A percentile compares a stretch with the other conserved stretches of the same genome.
Conservation (phyloP, 352 stramenopile genomes). For the Discostella stelligera region DNA sequence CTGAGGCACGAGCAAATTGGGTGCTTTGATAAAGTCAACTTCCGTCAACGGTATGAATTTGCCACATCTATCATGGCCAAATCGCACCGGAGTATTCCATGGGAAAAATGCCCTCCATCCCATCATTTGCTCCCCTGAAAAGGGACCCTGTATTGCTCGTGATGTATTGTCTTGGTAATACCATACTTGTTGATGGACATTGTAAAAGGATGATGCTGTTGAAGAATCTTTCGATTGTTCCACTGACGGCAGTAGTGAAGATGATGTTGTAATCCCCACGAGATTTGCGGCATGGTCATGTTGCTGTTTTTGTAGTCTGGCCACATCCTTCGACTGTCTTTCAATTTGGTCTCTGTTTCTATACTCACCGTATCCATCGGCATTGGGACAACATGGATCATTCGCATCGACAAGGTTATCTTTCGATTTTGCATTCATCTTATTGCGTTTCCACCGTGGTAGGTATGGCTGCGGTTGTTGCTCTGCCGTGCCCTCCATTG, state of each 20-base stretch:
- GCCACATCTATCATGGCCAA: constrained; percentile 23
- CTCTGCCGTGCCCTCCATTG: constrained; percentile 38
- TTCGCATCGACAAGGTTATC: constrained; percentile 22
- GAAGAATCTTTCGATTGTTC: background rate
- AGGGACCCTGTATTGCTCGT: constrained; percentile 71
- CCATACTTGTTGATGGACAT: constrained; percentile 40
- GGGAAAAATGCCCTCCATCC: constrained; percentile 78
- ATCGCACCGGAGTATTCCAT: constrained; percentile 45
- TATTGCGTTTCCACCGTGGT: constrained; percentile 45
- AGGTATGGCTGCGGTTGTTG: constrained; percentile 35
- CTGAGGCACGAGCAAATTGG: background rate
- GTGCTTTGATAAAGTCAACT: constrained; percentile 28
- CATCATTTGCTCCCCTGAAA: constrained; percentile 64
- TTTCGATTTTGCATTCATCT: constrained; percentile 35
- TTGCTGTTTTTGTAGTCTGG: constrained; percentile 15
- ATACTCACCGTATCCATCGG: constrained; percentile 51
- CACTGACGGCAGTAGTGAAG: background rate
- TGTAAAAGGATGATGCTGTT: constrained; percentile 12
- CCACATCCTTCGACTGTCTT: constrained; percentile 28
- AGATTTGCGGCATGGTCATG: constrained; percentile 16
- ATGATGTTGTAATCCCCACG: background rate
- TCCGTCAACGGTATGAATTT: constrained; percentile 33
- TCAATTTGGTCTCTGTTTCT: constrained; percentile 53
- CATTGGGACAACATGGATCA: constrained; percentile 51
- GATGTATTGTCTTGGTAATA: constrained; percentile 69